These are phyloP conservation scores for Deinandra increscens DNA, from an alignment of 129 eudicot genomes.

Conservation along the genomic window DNA sequence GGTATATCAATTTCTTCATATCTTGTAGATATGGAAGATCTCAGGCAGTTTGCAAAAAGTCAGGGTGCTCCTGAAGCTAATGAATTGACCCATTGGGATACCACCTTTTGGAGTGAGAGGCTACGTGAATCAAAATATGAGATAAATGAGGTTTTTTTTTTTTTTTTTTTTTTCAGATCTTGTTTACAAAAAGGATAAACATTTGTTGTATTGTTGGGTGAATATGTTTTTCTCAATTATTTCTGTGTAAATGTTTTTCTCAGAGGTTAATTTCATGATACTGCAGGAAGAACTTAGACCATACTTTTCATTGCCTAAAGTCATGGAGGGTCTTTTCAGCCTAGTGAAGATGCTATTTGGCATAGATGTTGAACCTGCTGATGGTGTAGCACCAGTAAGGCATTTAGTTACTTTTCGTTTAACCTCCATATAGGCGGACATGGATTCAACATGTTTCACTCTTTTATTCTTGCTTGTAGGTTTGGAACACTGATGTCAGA, in stretches of 20 bases:
- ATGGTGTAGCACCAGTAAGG: constrained; percentile 90
- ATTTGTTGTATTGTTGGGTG: not conserved
- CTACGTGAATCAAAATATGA: constrained; percentile 93
- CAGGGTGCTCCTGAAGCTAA: constrained; percentile 89
- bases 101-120: constrained; percentile 92
- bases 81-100: constrained; percentile 81
- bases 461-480: constrained; percentile 46
- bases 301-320: constrained; percentile 90
- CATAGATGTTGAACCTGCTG: constrained; percentile 67
- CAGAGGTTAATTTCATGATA: constrained; percentile 18
- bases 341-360: constrained; percentile 84
- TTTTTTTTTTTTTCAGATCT: not conserved
- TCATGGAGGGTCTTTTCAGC: constrained; percentile 94
- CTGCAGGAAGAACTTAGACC: constrained; percentile 93
- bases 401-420: not conserved
- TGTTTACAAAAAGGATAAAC: not conserved
- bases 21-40: constrained; percentile 80
- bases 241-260: constrained; percentile 1
- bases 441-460: not conserved
- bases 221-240: not conserved
- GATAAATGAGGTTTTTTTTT: constrained; percentile 74
- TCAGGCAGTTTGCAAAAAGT: constrained; percentile 57
- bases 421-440: not conserved
- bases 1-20: not conserved
- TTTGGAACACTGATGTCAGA: constrained; percentile 81